Evolutionary conservation across 305 asterid species (phyloP), one percentile per base, ranked within the genome.

Genomic region (Euphrasia arctica): DNA sequence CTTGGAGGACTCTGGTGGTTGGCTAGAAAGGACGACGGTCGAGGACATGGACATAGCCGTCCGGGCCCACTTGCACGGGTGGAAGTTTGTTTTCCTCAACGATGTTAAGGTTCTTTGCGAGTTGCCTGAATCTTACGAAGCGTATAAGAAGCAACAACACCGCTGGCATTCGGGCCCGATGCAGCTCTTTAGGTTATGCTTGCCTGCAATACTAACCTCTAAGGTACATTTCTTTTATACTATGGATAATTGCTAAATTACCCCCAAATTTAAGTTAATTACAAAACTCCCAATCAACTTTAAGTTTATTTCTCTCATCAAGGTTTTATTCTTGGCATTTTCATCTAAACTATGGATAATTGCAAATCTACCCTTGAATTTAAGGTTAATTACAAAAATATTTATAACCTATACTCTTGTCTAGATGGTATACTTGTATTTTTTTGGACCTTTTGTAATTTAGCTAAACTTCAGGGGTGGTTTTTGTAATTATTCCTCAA

Each of bases 151-250:
- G 73, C 97, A 92, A 65, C 98, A 92, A 64, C 97, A 92, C 9
- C 96, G 97, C 12, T 93, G 98, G 98, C 98, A 93, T 75, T 93
- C 98, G 0, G 98, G 98, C 42, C 98, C 97, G 0, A 93, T 90
- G 96, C 98, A 93, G 82, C 94, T 93, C n/a, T 93, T 93, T 65
- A 63, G 97, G 31, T 54, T 93, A 48, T 93, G 98, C 78, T 82
- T 90, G 55, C 94, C 96, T 43, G 78, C 80, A 57, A 86, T 93
- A 69, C 18, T 93, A 34, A 62, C 78, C 32, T 77, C 98, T 61
- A 93, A 93, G 91, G 97, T 92, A 73, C 55, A 62, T 28, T 60
- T 66, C 15, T 34, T 25, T 13, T 13, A 47, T 22, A 27, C 2
- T 54, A 6, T 50, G 55, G 55, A 13, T 13, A 15, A 14, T 50